A percentile compares a stretch with the other conserved stretches of the same genome.
These are phyloP conservation scores for Punica granatum DNA, from an alignment of 345 rosid species.

Conservation along the genomic window DNA sequence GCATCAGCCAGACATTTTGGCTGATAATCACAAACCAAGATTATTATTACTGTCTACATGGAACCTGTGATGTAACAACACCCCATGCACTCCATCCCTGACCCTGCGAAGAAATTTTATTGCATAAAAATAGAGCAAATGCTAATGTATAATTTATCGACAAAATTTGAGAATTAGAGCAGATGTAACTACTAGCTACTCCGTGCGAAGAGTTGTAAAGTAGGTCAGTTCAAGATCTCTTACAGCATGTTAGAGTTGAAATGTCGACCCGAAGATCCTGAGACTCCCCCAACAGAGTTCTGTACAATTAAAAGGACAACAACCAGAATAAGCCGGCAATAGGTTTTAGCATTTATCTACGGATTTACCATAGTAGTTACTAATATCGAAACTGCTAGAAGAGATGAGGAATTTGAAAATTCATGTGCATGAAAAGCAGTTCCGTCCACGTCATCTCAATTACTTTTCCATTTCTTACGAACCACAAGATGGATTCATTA, in stretches of 20 bases:
- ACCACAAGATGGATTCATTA: background rate
- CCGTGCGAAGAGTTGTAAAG: background rate
- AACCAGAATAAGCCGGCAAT: background rate
- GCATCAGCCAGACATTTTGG: background rate
- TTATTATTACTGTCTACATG: background rate
- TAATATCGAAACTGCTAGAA: background rate
- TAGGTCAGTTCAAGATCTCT: slow-evolving; percentile 1
- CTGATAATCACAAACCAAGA: background rate
- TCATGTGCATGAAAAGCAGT: background rate
- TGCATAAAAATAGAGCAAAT: slow-evolving; percentile 3
- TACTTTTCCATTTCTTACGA: background rate
- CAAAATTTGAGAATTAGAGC: slow-evolving; percentile 5
- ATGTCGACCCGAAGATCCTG: slow-evolving; percentile 81
- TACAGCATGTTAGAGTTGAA: slow-evolving; percentile 66
- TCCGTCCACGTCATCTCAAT: background rate
- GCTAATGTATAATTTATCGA: slow-evolving; percentile 5
- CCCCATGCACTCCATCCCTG: slow-evolving; percentile 57
- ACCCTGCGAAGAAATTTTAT: slow-evolving; percentile 27
- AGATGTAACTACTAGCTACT: background rate
- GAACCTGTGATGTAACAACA: slow-evolving; percentile 73
- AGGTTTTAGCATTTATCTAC: background rate
- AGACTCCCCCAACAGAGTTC: slow-evolving; percentile 91
- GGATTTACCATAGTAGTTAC: background rate
- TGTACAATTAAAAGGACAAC: slow-evolving; percentile 13
- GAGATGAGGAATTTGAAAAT: background rate